Evolutionary conservation across 2,329 filamentous ascomycete genomes (phyloP).

Genomic region (Hypoxylon rubiginosum): DNA sequence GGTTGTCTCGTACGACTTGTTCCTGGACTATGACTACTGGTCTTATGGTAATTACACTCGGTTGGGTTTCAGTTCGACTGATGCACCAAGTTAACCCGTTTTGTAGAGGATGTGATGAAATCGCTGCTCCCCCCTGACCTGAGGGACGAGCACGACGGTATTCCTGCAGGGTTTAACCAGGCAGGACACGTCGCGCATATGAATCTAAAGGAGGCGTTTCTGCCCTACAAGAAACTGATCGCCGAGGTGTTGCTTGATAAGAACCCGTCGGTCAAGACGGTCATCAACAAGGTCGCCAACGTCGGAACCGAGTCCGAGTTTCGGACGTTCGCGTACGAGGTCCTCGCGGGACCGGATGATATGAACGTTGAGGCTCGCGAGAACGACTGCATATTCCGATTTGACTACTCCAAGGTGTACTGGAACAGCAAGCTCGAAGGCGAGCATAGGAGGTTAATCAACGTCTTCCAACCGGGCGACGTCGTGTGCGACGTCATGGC

Average conservation of each 20-base stretch:
- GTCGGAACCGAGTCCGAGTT: slow-evolving; percentile 89
- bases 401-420: slow-evolving; percentile 97
- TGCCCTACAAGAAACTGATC: slow-evolving; percentile 88
- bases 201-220: slow-evolving; percentile 86
- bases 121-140: slow-evolving; percentile 85
- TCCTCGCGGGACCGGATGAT: slow-evolving; percentile 83
- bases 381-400: slow-evolving; percentile 86
- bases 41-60: slow-evolving; percentile 71
- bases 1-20: slow-evolving; percentile 80
- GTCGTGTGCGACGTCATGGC: slow-evolving; percentile 98
- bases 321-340: slow-evolving; percentile 92
- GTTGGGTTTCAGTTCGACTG: background rate
- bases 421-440: slow-evolving; percentile 95
- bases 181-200: slow-evolving; percentile 94
- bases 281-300: slow-evolving; percentile 95
- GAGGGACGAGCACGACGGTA: slow-evolving; percentile 77
- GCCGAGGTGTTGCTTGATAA: slow-evolving; percentile 91
- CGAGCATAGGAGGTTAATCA: slow-evolving; percentile 86
- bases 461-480: slow-evolving; percentile 83
- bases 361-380: slow-evolving; percentile 87
- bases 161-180: slow-evolving; percentile 87
- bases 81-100: slow-evolving; percentile 20
- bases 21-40: slow-evolving; percentile 88
- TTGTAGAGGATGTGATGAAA: slow-evolving; percentile 81
- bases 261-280: slow-evolving; percentile 83